phyloP scores from a whole-genome alignment of 495 filamentous ascomycete genomes.

The Penicillium psychrofluorescens region DNA sequence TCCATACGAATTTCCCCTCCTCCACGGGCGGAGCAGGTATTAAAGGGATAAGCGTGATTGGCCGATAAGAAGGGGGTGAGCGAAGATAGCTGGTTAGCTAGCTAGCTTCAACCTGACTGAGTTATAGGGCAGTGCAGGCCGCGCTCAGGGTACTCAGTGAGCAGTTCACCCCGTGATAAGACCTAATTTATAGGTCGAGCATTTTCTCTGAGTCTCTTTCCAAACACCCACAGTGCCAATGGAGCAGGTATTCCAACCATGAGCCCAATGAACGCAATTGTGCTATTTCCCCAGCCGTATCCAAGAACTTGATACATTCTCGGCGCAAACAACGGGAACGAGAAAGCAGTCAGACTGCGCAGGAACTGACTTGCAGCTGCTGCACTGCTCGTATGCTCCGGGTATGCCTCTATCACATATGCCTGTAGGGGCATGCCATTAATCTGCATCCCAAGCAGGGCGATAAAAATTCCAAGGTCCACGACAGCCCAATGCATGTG shows the following conservation, averaged over 20 bases:
- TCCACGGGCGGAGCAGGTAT: no score
- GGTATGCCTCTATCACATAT: constrained; percentile 11
- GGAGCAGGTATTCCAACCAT: constrained; percentile 8
- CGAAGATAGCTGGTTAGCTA: no score
- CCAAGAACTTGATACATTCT: constrained; percentile 50
- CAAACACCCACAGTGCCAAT: constrained; percentile 9
- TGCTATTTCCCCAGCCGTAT: constrained; percentile 49
- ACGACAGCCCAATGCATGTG: constrained; percentile 7
- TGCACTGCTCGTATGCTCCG: constrained; percentile 8
- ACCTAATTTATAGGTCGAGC: background rate
- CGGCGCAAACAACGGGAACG: constrained; percentile 48
- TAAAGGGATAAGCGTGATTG: no score
- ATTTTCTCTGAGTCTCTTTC: constrained; percentile 3
- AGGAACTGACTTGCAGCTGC: constrained; percentile 8
- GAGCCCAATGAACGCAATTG: constrained; percentile 8
- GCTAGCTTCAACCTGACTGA: no score
- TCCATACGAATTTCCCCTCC: no score
- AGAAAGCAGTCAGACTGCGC: constrained; percentile 12
- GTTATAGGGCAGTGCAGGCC: no score
- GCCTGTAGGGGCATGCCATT: constrained; percentile 8
- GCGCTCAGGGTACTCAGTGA: no score
- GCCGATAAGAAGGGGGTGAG: no score
- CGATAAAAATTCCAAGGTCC: constrained; percentile 4
- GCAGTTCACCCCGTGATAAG: no score
- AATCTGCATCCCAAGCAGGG: constrained; percentile 9